Evolutionary conservation across 139 green algal genomes (phyloP).

Genomic region (Chlamydomonas eustigma): DNA sequence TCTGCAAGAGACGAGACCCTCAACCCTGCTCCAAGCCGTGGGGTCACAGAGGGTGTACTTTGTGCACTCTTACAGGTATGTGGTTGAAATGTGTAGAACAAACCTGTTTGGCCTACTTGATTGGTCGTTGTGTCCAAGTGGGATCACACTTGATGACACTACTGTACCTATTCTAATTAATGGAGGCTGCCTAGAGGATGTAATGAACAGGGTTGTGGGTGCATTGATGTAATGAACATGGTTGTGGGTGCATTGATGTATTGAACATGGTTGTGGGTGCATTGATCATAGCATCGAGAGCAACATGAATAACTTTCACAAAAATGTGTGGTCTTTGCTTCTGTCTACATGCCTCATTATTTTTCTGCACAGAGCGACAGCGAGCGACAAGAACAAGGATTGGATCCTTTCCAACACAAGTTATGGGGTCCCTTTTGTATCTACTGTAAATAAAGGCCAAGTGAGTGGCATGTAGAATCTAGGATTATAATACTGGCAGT

Average conservation of each 20-base stretch:
- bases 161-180: too few species aligned
- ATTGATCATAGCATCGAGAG: too few species aligned
- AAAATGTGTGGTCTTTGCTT: too few species aligned
- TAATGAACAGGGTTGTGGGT: neutral
- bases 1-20: conserved; percentile 40
- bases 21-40: conserved; percentile 54
- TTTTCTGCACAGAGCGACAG: conserved; percentile 45
- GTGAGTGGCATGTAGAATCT: conserved; percentile 31
- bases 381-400: conserved; percentile 68
- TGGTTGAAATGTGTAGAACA: neutral
- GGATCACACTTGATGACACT: too few species aligned
- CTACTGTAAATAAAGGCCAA: conserved; percentile 74
- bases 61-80: conserved; percentile 90
- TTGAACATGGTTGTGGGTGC: neutral
- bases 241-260: neutral
- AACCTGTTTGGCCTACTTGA: neutral
- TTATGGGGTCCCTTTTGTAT: conserved; percentile 89
- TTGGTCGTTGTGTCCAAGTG: too few species aligned
- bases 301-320: too few species aligned
- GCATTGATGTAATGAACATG: neutral
- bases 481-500: too few species aligned
- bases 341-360: too few species aligned
- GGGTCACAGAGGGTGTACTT: conserved; percentile 90
- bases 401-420: conserved; percentile 88
- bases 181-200: too few species aligned